Base-by-base conservation (phyloP, 768 basidiomycete species). In the Tulasnella sp. region DNA sequence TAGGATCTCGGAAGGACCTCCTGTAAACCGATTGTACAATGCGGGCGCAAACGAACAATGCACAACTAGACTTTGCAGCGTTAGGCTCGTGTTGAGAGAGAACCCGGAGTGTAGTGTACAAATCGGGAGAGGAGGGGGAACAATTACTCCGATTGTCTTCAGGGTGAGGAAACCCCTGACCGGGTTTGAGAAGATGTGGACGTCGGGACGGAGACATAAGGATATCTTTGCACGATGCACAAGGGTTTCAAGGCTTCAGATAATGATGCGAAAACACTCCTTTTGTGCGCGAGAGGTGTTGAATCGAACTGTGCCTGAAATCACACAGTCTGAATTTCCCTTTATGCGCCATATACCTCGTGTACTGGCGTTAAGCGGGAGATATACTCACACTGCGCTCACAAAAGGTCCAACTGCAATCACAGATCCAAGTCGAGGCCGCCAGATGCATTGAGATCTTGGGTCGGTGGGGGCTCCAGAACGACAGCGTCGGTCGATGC, bases 81-180 rank as follows among this genome's bases (percentile, higher is more conserved):
- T 68, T 68, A 68, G 62, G 31, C 62, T 68, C 62, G 62, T 68
- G 62, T 68, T 34, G 12, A 36, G 31, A 14, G 6, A 36, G 31
- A 68, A 34, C 19, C 16, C 31, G 4, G 62, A 68, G 62, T 68
- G 31, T 68, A 68, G 62, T 68, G 62, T 68, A 68, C 62, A 34
- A 68, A 68, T 68, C 62, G 62, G 62, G 62, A 68, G 0, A n/a
- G 24, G 16, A 5, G 12, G 27, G 21, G 16, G 62, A 68, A 68
- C 62, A 68, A 68, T 14, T 68, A 19, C 62, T 68, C 62, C 62
- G 62, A 68, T 68, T 68, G 62, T 68, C 31, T 68, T 36, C 62
- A 68, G 62, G 62, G 62, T 34, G 62, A 36, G 31, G 0, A 10
- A 44, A 36, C 12, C 62, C 62, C 34, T 68, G 62, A 68, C 62